Base-by-base conservation (phyloP, 768 basidiomycete species). In the Botryobasidium botryosum region DNA sequence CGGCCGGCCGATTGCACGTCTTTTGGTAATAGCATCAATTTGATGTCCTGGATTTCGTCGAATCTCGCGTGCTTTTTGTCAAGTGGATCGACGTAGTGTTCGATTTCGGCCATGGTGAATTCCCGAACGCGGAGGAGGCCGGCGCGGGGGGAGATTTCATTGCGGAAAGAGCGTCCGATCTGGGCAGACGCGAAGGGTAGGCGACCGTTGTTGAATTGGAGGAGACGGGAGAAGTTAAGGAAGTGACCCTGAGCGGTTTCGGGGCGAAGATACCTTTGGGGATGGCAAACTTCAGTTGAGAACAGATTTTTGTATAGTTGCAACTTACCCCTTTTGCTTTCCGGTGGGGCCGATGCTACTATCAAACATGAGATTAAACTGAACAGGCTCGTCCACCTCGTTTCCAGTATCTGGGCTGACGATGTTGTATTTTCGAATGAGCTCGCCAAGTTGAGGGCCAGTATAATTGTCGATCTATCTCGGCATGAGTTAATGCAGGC, bases 51-150 rank as follows among this genome's bases (percentile, higher is more conserved):
- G 48, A 82, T 75, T 51, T 91, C 84, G 39, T 59, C 57, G 68
- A 97, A 99, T n/a, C 77, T 72, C 21, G 70, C 65, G 62, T 97
- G 94, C 4, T 61, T 64, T 66, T 97, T 99, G 66, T 94, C 78
- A 35, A 71, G 70, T 12, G 94, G 94, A 67, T 97, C 94, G 53
- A 99, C 94, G 52, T 68, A 99, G 66, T 99, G 94, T 64, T 99
- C 94, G 58, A 99, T 94, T 67, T 99, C 94, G 37, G 90, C 94
- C 92, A 97, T 94, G 8, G 87, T 94, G 66, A 97, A 99, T 61
- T 99, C 94, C 53, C 92, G 84, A 26, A 97, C 92, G 49, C 94
- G 90, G 38, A 99, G 72, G 32, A 99, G 71, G 43, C 94, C 94
- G 31, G 91, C 87, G 45, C 88, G 83, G 12, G 94, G 94, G 0